These are phyloP conservation scores for Colletotrichum eleusines DNA, from an alignment of 2,329 filamentous ascomycete species.

Conservation along the genomic window DNA sequence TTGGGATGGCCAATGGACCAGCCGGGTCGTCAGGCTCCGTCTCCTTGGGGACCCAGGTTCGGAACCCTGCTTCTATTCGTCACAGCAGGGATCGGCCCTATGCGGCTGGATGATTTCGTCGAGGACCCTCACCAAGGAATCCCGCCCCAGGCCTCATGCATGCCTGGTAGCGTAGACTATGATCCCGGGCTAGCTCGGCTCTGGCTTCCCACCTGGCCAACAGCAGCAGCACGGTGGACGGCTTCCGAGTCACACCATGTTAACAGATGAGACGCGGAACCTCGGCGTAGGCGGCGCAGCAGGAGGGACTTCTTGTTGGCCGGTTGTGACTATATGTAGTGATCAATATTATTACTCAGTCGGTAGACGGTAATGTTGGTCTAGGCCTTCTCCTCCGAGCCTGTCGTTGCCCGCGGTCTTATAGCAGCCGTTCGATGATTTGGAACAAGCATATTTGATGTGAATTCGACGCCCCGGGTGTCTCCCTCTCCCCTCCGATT, in stretches of 20 bases:
- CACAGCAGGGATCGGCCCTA: neutral
- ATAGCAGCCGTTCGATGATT: constrained; percentile 4
- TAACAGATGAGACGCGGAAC: constrained; percentile 26
- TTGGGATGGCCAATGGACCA: constrained; percentile 24
- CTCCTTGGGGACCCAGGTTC: neutral
- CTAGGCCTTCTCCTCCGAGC: neutral
- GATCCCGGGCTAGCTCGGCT: constrained; percentile 5
- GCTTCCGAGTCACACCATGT: constrained; percentile 15
- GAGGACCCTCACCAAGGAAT: neutral
- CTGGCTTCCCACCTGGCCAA: neutral
- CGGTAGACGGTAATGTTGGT: no score
- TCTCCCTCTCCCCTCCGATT: neutral
- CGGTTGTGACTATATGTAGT: neutral
- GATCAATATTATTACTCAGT: no score
- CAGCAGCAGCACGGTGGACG: neutral
- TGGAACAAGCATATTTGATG: constrained; percentile 2
- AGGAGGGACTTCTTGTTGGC: neutral
- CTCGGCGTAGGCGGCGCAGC: constrained; percentile 10
- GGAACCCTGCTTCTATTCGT: constrained; percentile 18
- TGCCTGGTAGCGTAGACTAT: no score
- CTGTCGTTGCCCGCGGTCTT: no score
- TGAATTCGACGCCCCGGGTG: neutral
- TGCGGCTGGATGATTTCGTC: neutral
- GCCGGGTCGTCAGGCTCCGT: constrained; percentile 10
- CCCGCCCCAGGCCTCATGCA: neutral